Evolutionary conservation across 345 rosid genomes (phyloP).

Genomic region (Lepidium africanum): DNA sequence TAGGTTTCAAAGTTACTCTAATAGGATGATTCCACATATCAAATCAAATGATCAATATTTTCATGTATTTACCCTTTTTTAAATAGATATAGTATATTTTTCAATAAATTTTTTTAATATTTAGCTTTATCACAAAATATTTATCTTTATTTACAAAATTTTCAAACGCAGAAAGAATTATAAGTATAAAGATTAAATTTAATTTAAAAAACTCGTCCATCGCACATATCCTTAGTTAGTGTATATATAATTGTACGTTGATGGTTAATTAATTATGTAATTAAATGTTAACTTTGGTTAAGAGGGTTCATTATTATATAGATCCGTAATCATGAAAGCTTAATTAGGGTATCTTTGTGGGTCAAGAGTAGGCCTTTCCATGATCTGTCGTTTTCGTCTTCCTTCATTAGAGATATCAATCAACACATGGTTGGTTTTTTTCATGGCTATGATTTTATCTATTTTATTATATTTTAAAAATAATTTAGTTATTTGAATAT

Average conservation of each 20-base stretch:
- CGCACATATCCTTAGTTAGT: no score
- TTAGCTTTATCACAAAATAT: no score
- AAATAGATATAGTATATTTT: no score
- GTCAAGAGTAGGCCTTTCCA: slow-evolving; percentile 1
- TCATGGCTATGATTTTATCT: not conserved
- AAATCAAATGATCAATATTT: no score
- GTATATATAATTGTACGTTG: not conserved
- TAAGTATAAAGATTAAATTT: no score
- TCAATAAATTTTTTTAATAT: no score
- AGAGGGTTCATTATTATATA: slow-evolving; percentile 9
- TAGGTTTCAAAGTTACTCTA: no score
- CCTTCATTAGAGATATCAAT: not conserved
- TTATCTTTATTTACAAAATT: no score
- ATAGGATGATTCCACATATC: no score
- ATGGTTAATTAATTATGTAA: not conserved
- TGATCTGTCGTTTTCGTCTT: not conserved
- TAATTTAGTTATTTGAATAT: not conserved
- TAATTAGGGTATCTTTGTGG: slow-evolving; percentile 10
- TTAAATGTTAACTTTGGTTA: not conserved
- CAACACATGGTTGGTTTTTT: not conserved
- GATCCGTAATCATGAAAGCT: slow-evolving; percentile 21
- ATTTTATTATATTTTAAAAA: not conserved
- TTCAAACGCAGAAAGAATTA: no score
- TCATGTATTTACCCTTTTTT: no score
- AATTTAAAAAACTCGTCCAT: no score